Evolutionary conservation across 495 filamentous ascomycete genomes (phyloP), one percentile per base, ranked within the genome.

Genomic region (Xylaria flabelliformis): DNA sequence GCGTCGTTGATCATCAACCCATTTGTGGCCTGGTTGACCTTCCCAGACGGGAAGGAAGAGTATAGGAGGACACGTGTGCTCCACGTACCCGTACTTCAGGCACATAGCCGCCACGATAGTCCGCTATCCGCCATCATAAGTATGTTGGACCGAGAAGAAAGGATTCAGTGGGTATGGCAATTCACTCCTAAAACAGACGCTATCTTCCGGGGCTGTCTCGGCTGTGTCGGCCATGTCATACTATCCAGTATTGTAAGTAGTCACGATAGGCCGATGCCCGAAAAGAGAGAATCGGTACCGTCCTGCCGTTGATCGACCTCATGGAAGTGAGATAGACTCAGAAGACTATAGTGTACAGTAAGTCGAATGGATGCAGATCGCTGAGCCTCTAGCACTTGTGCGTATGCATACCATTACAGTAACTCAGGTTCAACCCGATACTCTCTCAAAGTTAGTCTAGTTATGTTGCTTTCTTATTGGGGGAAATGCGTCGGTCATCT

Each of bases 141-240:
- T n/a, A 64, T 64, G 29, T 34, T 34, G 41, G 41, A 12, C 9
- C 3, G 26, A 29, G 15, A 17, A 12, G 29, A 64, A 48, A 19
- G 42, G 39, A 64, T 19, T 12, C 36, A 17, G 21, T 53, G 50
- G 21, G 50, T 29, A 26, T 56, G 53, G 29, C 17, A 29, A 17
- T 32, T 56, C 53, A 26, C 53, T 32, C 48, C 41, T 26, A 50
- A 44, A 42, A 68, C 51, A 51, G 55, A 62, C 17, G 5, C 53
- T 36, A 69, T 34, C 67, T 61, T 62, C 67, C 67, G 67, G 67
- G 29, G 24, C 55, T 41, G 39, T 26, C 26, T 69, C 67, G 29
- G 24, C 55, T 41, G 50, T 26, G 55, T 69, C 67, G 67, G 67
- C 67, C 41, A 55, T 42, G 55, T 17, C 24, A 19, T 29, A 48